Evolutionary conservation across 2,329 filamentous ascomycete genomes (phyloP).

Genomic region (Cladosporium velox): DNA sequence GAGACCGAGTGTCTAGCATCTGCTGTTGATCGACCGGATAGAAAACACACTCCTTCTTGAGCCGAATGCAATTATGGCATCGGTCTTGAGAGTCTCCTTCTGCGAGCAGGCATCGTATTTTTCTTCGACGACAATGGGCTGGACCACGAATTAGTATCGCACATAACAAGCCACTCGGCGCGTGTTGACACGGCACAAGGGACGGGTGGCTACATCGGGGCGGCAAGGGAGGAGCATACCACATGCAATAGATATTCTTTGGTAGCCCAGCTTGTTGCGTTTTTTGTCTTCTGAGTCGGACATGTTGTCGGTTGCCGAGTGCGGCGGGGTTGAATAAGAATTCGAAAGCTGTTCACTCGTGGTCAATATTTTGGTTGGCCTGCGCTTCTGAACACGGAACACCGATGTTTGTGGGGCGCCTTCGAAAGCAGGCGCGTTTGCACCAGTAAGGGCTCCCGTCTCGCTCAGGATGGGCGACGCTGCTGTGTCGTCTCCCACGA

Average conservation of each 20-base stretch:
- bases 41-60: constrained; percentile 95
- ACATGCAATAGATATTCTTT: constrained; percentile 92
- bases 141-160: constrained; percentile 22
- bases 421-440: constrained; percentile 10
- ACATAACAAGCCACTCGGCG: constrained; percentile 20
- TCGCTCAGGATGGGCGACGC: constrained; percentile 8
- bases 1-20: constrained; percentile 32
- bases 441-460: constrained; percentile 1
- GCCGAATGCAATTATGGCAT: constrained; percentile 87
- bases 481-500: constrained; percentile 8
- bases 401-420: constrained; percentile 17
- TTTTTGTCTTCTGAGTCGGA: constrained; percentile 62
- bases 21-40: constrained; percentile 70
- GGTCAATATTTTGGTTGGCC: constrained; percentile 42
- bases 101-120: constrained; percentile 85
- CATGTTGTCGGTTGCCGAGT: constrained; percentile 49
- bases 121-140: constrained; percentile 91
- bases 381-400: constrained; percentile 25
- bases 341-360: constrained; percentile 44
- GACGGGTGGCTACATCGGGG: not conserved
- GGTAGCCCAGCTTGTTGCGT: constrained; percentile 92
- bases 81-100: constrained; percentile 71
- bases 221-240: constrained; percentile 53
- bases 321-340: constrained; percentile 47
- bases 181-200: constrained; percentile 16